phyloP scores from a whole-genome alignment of 2,329 filamentous ascomycete species.

The Arthroderma sp. region DNA sequence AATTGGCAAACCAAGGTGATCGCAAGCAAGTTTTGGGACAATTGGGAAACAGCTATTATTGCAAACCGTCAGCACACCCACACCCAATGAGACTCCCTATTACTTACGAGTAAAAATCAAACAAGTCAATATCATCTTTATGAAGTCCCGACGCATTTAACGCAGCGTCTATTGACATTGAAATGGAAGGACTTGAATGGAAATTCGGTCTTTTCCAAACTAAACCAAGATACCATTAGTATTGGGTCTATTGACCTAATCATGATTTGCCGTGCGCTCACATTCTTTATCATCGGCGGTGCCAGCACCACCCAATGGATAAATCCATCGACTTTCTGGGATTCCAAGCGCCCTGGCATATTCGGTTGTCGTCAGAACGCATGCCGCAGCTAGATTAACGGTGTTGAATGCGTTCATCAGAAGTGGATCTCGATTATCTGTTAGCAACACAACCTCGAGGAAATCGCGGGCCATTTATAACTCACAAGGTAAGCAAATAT shows the following conservation, averaged over 20 bases:
- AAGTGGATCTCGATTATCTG: conserved; percentile 42
- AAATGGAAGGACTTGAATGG: conserved; percentile 45
- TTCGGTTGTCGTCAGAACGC: conserved; percentile 46
- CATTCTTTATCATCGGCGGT: conserved; percentile 46
- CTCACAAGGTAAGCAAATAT: conserved; percentile 56
- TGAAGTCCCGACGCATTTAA: conserved; percentile 36
- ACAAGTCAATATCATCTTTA: conserved; percentile 44
- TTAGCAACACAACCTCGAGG: conserved; percentile 4
- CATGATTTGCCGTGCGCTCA: conserved; percentile 17
- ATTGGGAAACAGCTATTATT: conserved; percentile 51
- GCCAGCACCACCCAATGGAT: conserved; percentile 50
- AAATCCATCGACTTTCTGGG: conserved; percentile 46
- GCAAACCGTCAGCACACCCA: not conserved
- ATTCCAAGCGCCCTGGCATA: conserved; percentile 44
- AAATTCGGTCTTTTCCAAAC: conserved; percentile 52
- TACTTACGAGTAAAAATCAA: conserved; percentile 49
- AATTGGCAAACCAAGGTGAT: conserved; percentile 44
- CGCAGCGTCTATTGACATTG: conserved; percentile 42
- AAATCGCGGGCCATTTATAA: conserved; percentile 1
- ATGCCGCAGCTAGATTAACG: conserved; percentile 50
- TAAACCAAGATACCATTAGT: conserved; percentile 15
- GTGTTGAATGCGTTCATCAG: conserved; percentile 62
- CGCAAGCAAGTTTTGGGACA: conserved; percentile 52
- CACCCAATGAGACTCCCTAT: not conserved
- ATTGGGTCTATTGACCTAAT: not conserved